Evolutionary conservation across 2,329 filamentous ascomycete species (phyloP).

Genomic region (Tolypocladium tropicale): DNA sequence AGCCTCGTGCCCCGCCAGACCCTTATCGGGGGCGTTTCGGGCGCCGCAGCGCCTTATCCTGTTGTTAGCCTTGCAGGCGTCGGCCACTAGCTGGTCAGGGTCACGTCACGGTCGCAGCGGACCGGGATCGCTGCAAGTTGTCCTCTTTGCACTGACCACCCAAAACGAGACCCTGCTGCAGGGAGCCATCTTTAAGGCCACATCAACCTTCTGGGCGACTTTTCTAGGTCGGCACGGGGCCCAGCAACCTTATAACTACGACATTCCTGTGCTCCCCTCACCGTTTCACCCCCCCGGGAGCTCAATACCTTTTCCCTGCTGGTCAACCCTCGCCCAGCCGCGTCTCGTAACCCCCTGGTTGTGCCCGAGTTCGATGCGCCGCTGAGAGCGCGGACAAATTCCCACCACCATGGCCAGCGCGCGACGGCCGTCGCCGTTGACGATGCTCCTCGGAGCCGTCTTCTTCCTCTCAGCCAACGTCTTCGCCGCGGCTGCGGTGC

Average conservation of each 20-base stretch:
- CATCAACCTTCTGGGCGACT: conserved; percentile 18
- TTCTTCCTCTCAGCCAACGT: conserved; percentile 31
- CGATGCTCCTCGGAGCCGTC: conserved; percentile 26
- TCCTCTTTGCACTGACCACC: conserved; percentile 19
- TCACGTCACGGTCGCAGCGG: conserved; percentile 1
- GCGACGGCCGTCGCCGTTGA: conserved; percentile 23
- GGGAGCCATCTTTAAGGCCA: conserved; percentile 21
- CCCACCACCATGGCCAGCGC: conserved; percentile 22
- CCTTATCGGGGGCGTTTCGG: conserved; percentile 3
- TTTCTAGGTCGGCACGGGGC: not conserved
- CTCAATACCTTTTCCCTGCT: not conserved
- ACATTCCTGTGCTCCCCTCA: conserved; percentile 4
- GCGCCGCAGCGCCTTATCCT: conserved; percentile 4
- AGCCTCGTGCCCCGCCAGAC: not conserved
- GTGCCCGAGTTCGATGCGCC: conserved; percentile 2
- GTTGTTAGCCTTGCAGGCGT: conserved; percentile 6
- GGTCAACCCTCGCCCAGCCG: not conserved
- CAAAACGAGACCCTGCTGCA: not conserved
- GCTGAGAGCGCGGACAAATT: conserved; percentile 5
- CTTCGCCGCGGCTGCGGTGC: conserved; percentile 57
- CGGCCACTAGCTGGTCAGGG: not conserved
- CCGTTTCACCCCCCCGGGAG: not conserved
- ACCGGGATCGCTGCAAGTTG: conserved; percentile 21
- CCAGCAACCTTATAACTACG: not conserved
- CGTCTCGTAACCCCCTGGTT: not conserved